These are phyloP conservation scores for Helotiales sp. DNA, from an alignment of 2,329 filamentous ascomycete genomes.

Conservation along the genomic window DNA sequence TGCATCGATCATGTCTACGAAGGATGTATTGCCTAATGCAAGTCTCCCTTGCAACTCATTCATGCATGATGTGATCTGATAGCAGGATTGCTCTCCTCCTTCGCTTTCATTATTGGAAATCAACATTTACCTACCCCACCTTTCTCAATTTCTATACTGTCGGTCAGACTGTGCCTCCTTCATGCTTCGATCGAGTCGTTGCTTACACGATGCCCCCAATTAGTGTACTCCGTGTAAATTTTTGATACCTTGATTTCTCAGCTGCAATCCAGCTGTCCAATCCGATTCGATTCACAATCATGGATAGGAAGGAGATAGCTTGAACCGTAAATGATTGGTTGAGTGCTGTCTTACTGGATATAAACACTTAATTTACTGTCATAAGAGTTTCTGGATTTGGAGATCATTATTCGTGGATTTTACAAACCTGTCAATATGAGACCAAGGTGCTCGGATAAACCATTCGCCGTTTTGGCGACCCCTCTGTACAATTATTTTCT, in stretches of 20 bases:
- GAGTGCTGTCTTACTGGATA: no score
- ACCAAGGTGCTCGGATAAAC: not conserved
- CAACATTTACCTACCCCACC: constrained; percentile 7
- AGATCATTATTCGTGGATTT: no score
- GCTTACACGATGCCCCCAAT: not conserved
- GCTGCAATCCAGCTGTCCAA: not conserved
- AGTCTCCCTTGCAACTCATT: not conserved
- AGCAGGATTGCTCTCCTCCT: constrained; percentile 1
- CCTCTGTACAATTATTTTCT: constrained; percentile 5
- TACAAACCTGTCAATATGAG: no score
- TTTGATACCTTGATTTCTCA: not conserved
- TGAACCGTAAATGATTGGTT: no score
- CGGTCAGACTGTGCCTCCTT: no score
- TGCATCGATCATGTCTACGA: not conserved
- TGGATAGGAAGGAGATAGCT: not conserved
- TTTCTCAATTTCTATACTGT: not conserved
- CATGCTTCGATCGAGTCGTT: not conserved
- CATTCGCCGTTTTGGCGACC: not conserved
- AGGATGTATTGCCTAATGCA: not conserved
- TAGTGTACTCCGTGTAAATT: not conserved
- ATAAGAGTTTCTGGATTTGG: no score
- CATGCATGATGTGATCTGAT: constrained; percentile 7
- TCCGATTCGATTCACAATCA: not conserved
- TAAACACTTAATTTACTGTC: no score
- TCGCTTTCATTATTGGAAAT: constrained; percentile 11